phyloP scores from a whole-genome alignment of 1,284 basidiomycete genomes.

The Meripilus lineatus region DNA sequence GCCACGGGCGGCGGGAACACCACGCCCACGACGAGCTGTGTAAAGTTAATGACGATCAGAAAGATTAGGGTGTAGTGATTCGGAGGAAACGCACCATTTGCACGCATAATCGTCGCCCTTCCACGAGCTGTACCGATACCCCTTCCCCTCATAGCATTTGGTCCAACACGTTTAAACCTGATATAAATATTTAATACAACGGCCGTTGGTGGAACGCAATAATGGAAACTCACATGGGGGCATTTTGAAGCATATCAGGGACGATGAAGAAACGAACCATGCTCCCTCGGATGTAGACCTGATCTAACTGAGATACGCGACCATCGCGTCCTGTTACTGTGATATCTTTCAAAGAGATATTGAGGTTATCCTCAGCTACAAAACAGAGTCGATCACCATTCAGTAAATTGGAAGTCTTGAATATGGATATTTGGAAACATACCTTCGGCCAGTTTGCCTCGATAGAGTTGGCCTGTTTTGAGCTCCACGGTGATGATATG shows the following conservation, averaged over 20 bases:
- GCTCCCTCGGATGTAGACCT: slow-evolving; percentile 97
- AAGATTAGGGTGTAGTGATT: slow-evolving; percentile 12
- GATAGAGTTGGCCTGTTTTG: slow-evolving; percentile 95
- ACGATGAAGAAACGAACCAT: slow-evolving; percentile 99
- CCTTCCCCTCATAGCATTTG: slow-evolving; percentile 97
- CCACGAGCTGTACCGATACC: slow-evolving; percentile 98
- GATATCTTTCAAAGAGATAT: slow-evolving; percentile 95
- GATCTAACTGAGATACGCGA: slow-evolving; percentile 98
- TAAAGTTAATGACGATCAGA: slow-evolving; percentile 12
- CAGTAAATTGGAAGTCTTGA: background rate
- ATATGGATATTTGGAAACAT: slow-evolving; percentile 12
- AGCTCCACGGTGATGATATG: slow-evolving; percentile 97
- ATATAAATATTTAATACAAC: no score
- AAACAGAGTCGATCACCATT: slow-evolving; percentile 13
- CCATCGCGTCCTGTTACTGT: slow-evolving; percentile 98
- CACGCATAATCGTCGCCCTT: slow-evolving; percentile 94
- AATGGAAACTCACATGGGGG: slow-evolving; percentile 84
- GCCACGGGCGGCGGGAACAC: slow-evolving; percentile 67
- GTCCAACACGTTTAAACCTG: slow-evolving; percentile 98
- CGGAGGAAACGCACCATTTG: slow-evolving; percentile 30
- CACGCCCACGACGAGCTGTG: slow-evolving; percentile 78
- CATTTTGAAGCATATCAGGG: slow-evolving; percentile 98
- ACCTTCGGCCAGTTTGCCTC: slow-evolving; percentile 97
- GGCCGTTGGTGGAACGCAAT: background rate
- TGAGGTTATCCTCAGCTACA: slow-evolving; percentile 96